Evolutionary conservation across 2,329 filamentous ascomycete genomes (phyloP), one percentile per base, ranked within the genome.

Genomic region (Parafenestella ontariensis): DNA sequence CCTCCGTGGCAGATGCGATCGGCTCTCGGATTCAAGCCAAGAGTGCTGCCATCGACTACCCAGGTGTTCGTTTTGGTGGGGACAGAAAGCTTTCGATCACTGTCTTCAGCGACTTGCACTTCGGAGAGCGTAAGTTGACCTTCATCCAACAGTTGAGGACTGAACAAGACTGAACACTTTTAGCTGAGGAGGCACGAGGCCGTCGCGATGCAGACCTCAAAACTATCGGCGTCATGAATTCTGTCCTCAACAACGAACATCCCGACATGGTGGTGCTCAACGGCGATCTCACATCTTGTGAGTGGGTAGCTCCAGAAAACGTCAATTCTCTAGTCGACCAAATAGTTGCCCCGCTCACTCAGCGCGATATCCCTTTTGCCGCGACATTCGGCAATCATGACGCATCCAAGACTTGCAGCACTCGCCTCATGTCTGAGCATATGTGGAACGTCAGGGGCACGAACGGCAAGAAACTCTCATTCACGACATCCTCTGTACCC

Each of bases 371-470:
- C 0, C 78, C 79, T 0, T 91, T 87, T 84, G 87, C 87, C 1
- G 87, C 85, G 0, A 87, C 87, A 0, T 91, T 91, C 58, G 89
- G 89, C 0, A 91, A 91, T 52, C 89, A 91, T 62, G 89, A 91
- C 60, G 64, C 58, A 44, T 65, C 62, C 20, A 58, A 57, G 52
- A 71, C 65, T 3, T 69, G 64, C 54, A 65, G 59, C 28, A 69
- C 69, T 2, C 49, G 54, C 1, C 44, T 43, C 26, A 63, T 72
- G 50, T 56, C 64, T 1, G 58, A 68, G 41, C 61, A 69, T 40
- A 67, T 70, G 59, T 65, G 58, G 24, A 59, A 65, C n/a, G 75
- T 84, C 31, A 83, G 78, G 66, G 83, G 82, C 0, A 80, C 81
- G 1, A 58, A 67, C 65, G 84, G 82, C 0, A 79, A 82, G 1